Evolutionary conservation across 2,329 filamentous ascomycete genomes (phyloP), one percentile per base, ranked within the genome.

Genomic region (Aspergillus ibericus): DNA sequence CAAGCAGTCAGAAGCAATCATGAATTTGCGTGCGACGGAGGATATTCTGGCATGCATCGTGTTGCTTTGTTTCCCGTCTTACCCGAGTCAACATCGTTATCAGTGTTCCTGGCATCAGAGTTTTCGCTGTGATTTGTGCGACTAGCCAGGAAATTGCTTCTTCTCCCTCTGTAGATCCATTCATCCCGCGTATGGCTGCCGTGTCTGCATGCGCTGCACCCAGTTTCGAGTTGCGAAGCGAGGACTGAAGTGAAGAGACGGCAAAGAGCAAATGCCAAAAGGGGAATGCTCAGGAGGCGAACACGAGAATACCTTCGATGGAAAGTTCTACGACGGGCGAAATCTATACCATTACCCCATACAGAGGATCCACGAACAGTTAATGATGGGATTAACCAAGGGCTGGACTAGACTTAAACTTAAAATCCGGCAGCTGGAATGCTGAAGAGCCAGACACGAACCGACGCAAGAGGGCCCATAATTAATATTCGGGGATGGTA

Each of bases 271-370:
- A 6, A 22, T 15, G 16, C 16, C n/a, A 15, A 32, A 44, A 34
- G n/a, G 36, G 36, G 51, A 25, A 42, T 22, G 25, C 5, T 42
- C 35, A 20, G 38, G 22, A 16, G 8, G 8, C 10, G 15, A 9
- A 18, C 20, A 27, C 36, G 29, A 53, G 16, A 13, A 42, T 15
- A 32, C 38, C 34, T 44, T 34, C 22, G 51, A 44, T 53, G 51
- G 51, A 53, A 53, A 42, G 5, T 53, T 53, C 51, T n/a, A 53
- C 51, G 51, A 53, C 51, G 16, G 9, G 9, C 7, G 9, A 9
- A 32, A 10, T 10, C 29, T 32, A 10, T 32, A 10, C 29, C 10
- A 2, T 32, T 32, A 10, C 29, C 9, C 36, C 18, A 25, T 25
- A 25, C 22, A 25, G 16, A 20, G n/a, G 36, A 40, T 40, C 36